phyloP scores from a whole-genome alignment of 192 early-diverging fungal species.

The Thamnidium elegans region DNA sequence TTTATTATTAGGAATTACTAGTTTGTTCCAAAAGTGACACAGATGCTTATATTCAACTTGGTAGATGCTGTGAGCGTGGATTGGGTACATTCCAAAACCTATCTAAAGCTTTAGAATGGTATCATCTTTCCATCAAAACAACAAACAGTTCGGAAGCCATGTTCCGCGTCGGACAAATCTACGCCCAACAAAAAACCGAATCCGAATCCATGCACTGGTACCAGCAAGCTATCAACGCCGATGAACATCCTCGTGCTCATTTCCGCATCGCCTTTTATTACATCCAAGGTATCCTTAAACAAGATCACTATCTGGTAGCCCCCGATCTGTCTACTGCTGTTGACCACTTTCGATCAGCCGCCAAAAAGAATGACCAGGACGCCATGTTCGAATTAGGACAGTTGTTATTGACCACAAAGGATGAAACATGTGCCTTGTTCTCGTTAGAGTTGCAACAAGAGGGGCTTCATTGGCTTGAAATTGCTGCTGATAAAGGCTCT shows the following conservation, averaged over 20 bases:
- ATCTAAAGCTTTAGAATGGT: conserved; percentile 27
- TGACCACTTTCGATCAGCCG: conserved; percentile 20
- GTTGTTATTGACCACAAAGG: conserved; percentile 9
- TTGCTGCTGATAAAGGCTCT: conserved; percentile 15
- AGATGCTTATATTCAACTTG: conserved; percentile 29
- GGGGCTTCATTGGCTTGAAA: conserved; percentile 24
- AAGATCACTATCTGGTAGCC: not conserved
- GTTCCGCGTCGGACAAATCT: conserved; percentile 30
- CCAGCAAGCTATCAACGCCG: conserved; percentile 21
- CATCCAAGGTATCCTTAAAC: conserved; percentile 14
- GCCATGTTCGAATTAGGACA: conserved; percentile 34
- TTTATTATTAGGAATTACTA: conserved; percentile 19
- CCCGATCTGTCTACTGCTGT: conserved; percentile 11
- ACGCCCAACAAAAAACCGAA: conserved; percentile 14
- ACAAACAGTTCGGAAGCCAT: conserved; percentile 32
- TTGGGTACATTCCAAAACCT: conserved; percentile 23
- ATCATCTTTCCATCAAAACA: conserved; percentile 19
- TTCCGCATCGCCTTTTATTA: conserved; percentile 24
- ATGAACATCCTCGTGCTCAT: conserved; percentile 24
- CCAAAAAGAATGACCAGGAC: conserved; percentile 25
- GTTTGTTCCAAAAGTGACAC: conserved; percentile 19
- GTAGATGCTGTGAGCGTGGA: conserved; percentile 31
- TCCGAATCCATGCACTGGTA: conserved; percentile 26
- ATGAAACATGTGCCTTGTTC: conserved; percentile 1
- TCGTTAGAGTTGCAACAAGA: not conserved